Percentiles rank a stretch among this genome's conserved stretches.
phyloP scores from a whole-genome alignment of 1,284 basidiomycete species.

The Flammula alnicola region DNA sequence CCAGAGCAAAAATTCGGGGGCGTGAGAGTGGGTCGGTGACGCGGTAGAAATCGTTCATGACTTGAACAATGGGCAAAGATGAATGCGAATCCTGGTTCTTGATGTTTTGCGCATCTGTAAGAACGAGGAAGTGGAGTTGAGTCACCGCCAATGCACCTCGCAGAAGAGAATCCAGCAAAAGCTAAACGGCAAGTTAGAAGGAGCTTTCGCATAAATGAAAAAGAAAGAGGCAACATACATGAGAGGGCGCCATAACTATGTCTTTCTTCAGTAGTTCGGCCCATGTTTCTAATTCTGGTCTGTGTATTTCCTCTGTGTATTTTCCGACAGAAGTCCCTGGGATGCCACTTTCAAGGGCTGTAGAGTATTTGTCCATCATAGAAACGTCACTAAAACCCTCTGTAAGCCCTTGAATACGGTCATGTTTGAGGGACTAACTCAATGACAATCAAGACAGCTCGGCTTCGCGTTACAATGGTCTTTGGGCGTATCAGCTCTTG shows the following conservation, averaged over 20 bases:
- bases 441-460: conserved; percentile 34
- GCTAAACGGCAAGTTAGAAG: conserved; percentile 19
- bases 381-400: conserved; percentile 17
- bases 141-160: conserved; percentile 38
- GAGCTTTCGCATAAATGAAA: conserved; percentile 8
- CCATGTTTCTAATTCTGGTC: conserved; percentile 30
- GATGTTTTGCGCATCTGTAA: conserved; percentile 39
- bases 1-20: conserved; percentile 51
- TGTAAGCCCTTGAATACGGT: not conserved
- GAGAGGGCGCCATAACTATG: conserved; percentile 41
- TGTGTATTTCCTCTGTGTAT: conserved; percentile 22
- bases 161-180: conserved; percentile 35
- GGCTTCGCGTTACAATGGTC: conserved; percentile 17
- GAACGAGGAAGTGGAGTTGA: conserved; percentile 48
- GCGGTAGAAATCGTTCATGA: conserved; percentile 51
- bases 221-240: conserved; percentile 37
- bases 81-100: conserved; percentile 33
- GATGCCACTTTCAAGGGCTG: conserved; percentile 22
- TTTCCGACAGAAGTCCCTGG: conserved; percentile 23
- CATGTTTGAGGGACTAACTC: conserved; percentile 30
- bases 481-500: conserved; percentile 23
- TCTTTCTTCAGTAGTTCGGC: conserved; percentile 36
- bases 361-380: conserved; percentile 20
- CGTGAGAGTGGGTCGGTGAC: conserved; percentile 36
- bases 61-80: conserved; percentile 41